A percentile compares a stretch with the other conserved stretches of the same genome.
Conservation (phyloP, 169 alveolate genomes). For the Miamiensis avidus region DNA sequence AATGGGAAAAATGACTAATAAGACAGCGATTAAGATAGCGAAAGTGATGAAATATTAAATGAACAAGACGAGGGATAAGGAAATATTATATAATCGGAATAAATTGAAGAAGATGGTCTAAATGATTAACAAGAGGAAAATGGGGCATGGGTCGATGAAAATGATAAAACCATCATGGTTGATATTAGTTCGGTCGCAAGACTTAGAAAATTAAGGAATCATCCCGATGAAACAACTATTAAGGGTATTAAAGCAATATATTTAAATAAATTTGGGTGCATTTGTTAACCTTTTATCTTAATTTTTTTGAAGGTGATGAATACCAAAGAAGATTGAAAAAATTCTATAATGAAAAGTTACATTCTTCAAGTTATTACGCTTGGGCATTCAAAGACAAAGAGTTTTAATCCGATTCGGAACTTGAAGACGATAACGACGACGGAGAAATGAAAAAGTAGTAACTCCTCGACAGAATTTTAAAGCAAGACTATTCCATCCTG, state of each 20-base stretch:
- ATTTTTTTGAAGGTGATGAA: constrained; percentile 5
- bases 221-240: constrained; percentile 20
- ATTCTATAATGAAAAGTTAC: constrained; percentile 13
- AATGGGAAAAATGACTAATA: neutral
- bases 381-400: constrained; percentile 14
- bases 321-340: constrained; percentile 3
- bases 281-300: too few species aligned
- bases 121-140: constrained; percentile 9
- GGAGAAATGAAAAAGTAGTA: neutral
- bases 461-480: constrained; percentile 9
- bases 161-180: constrained; percentile 30
- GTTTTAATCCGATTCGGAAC: neutral
- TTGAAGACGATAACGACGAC: neutral
- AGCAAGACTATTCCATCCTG: neutral
- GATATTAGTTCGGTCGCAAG: constrained; percentile 17
- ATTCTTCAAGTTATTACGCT: constrained; percentile 1
- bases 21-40: neutral
- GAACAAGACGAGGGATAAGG: too few species aligned
- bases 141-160: constrained; percentile 44
- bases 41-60: neutral
- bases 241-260: too few species aligned
- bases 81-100: too few species aligned
- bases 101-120: neutral
- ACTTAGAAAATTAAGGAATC: constrained; percentile 32
- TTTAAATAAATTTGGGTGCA: too few species aligned